Conservation (phyloP, 305 asterid genomes). For the Caryopteris hybrid region DNA sequence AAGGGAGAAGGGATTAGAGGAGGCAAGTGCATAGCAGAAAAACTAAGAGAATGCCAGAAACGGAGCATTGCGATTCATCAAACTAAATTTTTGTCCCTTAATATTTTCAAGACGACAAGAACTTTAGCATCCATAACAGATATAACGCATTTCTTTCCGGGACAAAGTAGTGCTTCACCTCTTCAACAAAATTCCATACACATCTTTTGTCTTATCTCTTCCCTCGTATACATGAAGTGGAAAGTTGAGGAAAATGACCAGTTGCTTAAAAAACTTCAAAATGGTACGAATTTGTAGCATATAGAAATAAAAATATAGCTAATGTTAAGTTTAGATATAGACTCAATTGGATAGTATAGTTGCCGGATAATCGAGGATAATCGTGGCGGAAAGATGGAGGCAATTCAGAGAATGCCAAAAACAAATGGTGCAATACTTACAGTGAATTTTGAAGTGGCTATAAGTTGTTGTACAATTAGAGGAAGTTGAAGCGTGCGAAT, state of each 20-base stretch:
- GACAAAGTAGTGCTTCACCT: too few species aligned
- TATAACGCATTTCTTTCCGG: too few species aligned
- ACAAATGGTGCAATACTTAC: constrained; percentile 38
- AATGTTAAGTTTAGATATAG: not conserved
- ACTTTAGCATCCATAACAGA: too few species aligned
- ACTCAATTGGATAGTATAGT: not conserved
- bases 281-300: not conserved
- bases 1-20: not conserved
- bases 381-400: not conserved
- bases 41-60: not conserved
- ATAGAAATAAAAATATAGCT: not conserved
- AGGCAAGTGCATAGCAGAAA: not conserved
- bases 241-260: too few species aligned
- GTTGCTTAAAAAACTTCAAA: too few species aligned
- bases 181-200: too few species aligned
- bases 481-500: constrained; percentile 67
- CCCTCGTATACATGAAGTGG: too few species aligned
- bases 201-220: too few species aligned
- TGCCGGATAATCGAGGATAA: not conserved
- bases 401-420: too few species aligned
- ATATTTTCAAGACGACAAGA: not conserved
- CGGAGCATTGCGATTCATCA: not conserved
- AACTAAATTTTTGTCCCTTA: not conserved
- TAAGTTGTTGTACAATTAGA: constrained; percentile 57
- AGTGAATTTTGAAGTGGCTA: constrained; percentile 60